Evolutionary conservation across 495 filamentous ascomycete genomes (phyloP), one percentile per base, ranked within the genome.

Genomic region (Penicillium ucsense): DNA sequence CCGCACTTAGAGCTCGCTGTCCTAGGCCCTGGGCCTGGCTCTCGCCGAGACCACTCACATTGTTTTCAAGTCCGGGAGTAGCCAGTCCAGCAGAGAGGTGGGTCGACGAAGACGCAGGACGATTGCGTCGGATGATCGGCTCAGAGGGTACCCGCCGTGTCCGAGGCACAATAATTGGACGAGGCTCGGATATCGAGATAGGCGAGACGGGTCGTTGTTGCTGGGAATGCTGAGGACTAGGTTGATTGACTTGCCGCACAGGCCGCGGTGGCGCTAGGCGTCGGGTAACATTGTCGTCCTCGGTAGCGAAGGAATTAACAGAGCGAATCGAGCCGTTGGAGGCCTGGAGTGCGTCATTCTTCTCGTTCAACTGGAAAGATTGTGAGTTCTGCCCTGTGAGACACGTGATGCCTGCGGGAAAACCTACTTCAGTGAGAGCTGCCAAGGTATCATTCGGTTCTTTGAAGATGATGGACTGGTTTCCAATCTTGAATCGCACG

Each of bases 401-500:
- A 2, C n/a, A 7, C 42, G 38, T 11, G 27, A 6, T 33, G 39
- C 39, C n/a, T 11, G 4, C n/a, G 30, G 51, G 45, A 6, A n/a
- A 51, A 58, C 79, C 38, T 74, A 88, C 84, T 68, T 86, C 71
- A 45, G 70, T 60, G 8, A 83, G 45, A 48, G 74, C 72, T 37
- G 68, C 60, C 31, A 65, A 58, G 5, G 79, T 66, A 57, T 86
- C 75, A 49, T 83, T 75, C 12, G 82, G 81, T 49, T 90, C 84
- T 30, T 80, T 74, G 48, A 85, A 85, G 20, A 76, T 67, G 52
- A 84, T 81, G 6, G 81, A 66, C 47, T 75, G 71, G 33, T 78
- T 80, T 27, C 82, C 81, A 11, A 89, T 63, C 43, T 85, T 80
- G 54, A 94, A 90, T 40, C 74, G 79, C 52, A 96, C 73, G 11